Evolutionary conservation across 495 filamentous ascomycete genomes (phyloP), one percentile per base, ranked within the genome.

Genomic region (Neurospora sublineolata): DNA sequence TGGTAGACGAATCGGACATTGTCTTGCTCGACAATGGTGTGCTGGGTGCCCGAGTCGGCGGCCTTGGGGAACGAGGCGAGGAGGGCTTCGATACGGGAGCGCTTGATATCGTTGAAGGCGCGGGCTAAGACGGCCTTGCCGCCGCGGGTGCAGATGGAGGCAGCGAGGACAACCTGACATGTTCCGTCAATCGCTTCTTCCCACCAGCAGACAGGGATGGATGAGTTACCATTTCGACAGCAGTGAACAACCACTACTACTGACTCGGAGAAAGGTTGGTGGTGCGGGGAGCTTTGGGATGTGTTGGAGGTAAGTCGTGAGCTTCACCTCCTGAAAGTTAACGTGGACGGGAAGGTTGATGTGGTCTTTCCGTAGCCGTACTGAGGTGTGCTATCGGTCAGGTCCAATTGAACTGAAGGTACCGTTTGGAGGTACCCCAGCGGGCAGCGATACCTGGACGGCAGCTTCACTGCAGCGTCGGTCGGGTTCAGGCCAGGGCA

Each of bases 1-100:
- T 99, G 95, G 85, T 99, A 99, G 69, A 98, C 95, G 79, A 97
- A 99, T 80, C 95, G 95, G 75, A 99, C 95, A 86, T 97, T 97
- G 85, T 99, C 95, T 80, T 97, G 94, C 81, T 99, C 95, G 69
- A 97, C 93, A 16, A 92, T 99, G 9, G 95, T 99, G 80, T 99
- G 95, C 79, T 99, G 95, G 68, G 93, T 96, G 60, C 93, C 92
- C 16, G 91, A 91, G 81, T 97, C 94, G 71, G 94, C 93, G 71
- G 97, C 93, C 81, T 97, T 98, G 52, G 95, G 95, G 82, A 99
- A 98, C 1, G 93, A 93, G 72, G 95, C 96, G 37, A 99, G 89
- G 41, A 99, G 88, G 52, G 93, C 96, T 84, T 99, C 96, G 79
- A 98, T 93, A 79, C 95, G 89, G 27, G 95, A 97, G 75, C 96